Evolutionary conservation across 805 yeast species (phyloP).

Genomic region (Sugiyamaella boreocaroliniensis): DNA sequence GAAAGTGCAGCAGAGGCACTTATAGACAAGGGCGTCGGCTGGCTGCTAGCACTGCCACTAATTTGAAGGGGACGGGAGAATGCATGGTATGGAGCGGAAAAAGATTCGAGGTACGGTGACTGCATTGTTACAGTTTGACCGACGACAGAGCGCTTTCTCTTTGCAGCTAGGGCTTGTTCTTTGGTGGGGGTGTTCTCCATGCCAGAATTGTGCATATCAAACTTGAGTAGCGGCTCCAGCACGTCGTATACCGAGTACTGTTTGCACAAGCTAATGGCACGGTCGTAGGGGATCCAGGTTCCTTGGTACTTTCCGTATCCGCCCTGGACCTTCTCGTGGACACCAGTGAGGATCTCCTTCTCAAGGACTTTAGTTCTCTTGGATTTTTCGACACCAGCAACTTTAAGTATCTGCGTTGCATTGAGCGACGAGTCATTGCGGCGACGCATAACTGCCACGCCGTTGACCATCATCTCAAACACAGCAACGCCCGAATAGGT

Average conservation of each 20-base stretch:
- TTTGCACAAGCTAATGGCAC: slow-evolving; percentile 52
- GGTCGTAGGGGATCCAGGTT: slow-evolving; percentile 62
- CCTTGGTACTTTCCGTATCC: slow-evolving; percentile 74
- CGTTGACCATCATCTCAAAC: slow-evolving; percentile 53
- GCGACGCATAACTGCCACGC: slow-evolving; percentile 62
- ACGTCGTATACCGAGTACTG: slow-evolving; percentile 52
- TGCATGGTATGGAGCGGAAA: background rate
- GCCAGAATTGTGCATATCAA: slow-evolving; percentile 35
- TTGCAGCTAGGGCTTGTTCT: slow-evolving; percentile 40
- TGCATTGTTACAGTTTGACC: background rate
- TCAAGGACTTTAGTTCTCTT: slow-evolving; percentile 58
- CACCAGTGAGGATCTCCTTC: slow-evolving; percentile 55
- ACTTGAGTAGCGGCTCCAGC: slow-evolving; percentile 44
- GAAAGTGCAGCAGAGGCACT: slow-evolving; percentile 21
- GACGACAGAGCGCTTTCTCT: slow-evolving; percentile 3
- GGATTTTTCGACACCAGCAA: slow-evolving; percentile 62
- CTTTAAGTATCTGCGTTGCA: slow-evolving; percentile 64
- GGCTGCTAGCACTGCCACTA: slow-evolving; percentile 6
- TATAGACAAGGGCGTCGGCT: slow-evolving; percentile 17
- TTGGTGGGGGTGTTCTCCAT: slow-evolving; percentile 42
- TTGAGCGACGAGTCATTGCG: slow-evolving; percentile 58
- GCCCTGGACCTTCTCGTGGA: slow-evolving; percentile 65
- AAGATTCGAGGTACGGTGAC: background rate
- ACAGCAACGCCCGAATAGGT: slow-evolving; percentile 58
- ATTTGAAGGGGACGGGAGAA: slow-evolving; percentile 13